These are phyloP conservation scores for Zea luxurians DNA, from an alignment of 176 grass and related monocot species.

Conservation along the genomic window DNA sequence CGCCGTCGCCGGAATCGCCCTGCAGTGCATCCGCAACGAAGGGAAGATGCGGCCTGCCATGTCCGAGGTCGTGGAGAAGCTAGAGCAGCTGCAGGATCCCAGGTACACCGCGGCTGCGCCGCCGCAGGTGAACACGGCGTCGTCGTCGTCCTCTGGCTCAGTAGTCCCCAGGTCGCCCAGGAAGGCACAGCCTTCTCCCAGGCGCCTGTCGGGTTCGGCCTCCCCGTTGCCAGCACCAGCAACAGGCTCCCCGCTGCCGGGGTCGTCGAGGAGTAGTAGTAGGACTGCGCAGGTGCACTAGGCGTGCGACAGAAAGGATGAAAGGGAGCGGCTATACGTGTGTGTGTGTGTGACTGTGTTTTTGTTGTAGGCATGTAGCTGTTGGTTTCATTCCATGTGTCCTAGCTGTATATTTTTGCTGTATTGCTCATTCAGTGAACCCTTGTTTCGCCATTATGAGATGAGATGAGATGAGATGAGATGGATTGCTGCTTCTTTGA, in stretches of 20 bases:
- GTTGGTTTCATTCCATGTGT: slow-evolving; percentile 1
- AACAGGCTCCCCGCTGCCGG: slow-evolving; percentile 31
- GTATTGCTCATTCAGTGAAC: neutral
- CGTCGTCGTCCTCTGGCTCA: slow-evolving; percentile 6
- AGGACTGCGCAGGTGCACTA: slow-evolving; percentile 44
- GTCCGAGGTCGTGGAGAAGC: slow-evolving; percentile 50
- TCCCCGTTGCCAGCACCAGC: slow-evolving; percentile 16
- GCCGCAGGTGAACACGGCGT: slow-evolving; percentile 20
- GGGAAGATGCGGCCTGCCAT: slow-evolving; percentile 62
- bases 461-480: slow-evolving; percentile 2
- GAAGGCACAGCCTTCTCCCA: slow-evolving; percentile 36
- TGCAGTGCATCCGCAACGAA: slow-evolving; percentile 51
- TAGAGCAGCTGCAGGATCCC: slow-evolving; percentile 62
- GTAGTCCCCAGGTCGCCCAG: slow-evolving; percentile 47
- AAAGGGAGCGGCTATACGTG: neutral
- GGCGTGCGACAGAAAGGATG: neutral
- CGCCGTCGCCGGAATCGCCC: slow-evolving; percentile 42
- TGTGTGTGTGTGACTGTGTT: neutral
- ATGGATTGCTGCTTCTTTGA: slow-evolving; percentile 8
- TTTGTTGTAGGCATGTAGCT: slow-evolving; percentile 21
- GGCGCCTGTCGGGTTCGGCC: slow-evolving; percentile 22
- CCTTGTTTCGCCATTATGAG: neutral
- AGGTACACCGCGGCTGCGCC: slow-evolving; percentile 19
- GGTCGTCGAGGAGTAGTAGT: neutral
- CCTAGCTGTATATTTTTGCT: slow-evolving; percentile 21